phyloP scores from a whole-genome alignment of 2,329 filamentous ascomycete species.

The Ophiostoma sp. region DNA sequence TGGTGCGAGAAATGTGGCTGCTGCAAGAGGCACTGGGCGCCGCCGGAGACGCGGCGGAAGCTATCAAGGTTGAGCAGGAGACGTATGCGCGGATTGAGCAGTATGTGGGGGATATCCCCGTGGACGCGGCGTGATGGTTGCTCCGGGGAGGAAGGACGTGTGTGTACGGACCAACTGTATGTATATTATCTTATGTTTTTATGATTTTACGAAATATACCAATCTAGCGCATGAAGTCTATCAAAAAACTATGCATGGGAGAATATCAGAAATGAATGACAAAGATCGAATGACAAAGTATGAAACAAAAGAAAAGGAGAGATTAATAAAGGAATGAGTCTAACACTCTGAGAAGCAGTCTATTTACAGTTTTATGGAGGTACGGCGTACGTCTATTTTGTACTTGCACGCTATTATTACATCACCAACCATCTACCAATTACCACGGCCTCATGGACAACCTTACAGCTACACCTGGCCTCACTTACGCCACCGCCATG shows the following conservation, averaged over 20 bases:
- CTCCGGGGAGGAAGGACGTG: background rate
- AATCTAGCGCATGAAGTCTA: background rate
- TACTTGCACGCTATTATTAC: too few relatives aligned
- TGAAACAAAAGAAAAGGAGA: background rate
- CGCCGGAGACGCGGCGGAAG: background rate
- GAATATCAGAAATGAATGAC: background rate
- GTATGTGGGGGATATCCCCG: background rate
- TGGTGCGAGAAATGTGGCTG: slow-evolving; percentile 29
- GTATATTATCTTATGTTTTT: background rate
- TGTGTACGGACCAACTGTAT: background rate
- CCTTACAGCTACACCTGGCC: too few relatives aligned
- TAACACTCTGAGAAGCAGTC: background rate
- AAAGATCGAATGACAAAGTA: background rate
- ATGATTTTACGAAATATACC: background rate
- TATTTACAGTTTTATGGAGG: background rate
- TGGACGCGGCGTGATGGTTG: background rate
- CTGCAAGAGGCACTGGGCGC: background rate
- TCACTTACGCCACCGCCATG: background rate
- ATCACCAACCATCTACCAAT: too few relatives aligned
- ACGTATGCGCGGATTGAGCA: slow-evolving; percentile 4
- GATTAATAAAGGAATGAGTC: background rate
- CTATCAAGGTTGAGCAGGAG: background rate
- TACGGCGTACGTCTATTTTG: too few relatives aligned
- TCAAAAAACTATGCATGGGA: background rate
- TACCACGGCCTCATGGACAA: too few relatives aligned